These are phyloP conservation scores for Podospora bellae-mahoneyi DNA, from an alignment of 495 filamentous ascomycete species.

Conservation along the genomic window DNA sequence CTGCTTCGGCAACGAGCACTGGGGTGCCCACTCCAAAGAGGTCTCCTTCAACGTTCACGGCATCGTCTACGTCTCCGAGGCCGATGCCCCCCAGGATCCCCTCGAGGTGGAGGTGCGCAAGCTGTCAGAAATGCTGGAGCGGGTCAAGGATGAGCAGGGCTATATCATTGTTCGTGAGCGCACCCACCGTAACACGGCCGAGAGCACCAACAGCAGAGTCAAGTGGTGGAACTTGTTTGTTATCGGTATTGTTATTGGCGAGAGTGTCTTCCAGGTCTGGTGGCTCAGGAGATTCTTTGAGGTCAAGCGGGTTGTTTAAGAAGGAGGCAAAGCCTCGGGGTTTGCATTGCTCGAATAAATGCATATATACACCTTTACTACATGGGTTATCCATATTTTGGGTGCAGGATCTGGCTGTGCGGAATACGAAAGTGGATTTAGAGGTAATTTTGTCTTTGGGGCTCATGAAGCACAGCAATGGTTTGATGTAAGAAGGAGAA, in stretches of 20 bases:
- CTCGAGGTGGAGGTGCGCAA: conserved; percentile 86
- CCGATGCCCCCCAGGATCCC: conserved; percentile 79
- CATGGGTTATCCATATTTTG: conserved; percentile 6
- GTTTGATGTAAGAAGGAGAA: conserved; percentile 5
- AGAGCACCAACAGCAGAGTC: conserved; percentile 94
- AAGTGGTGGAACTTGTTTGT: conserved; percentile 99
- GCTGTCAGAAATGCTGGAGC: conserved; percentile 78
- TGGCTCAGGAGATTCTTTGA: conserved; percentile 99
- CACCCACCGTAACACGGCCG: conserved; percentile 94
- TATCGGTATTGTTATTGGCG: conserved; percentile 79
- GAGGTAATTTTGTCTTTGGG: conserved; percentile 12
- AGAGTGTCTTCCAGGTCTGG: conserved; percentile 98
- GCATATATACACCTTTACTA: conserved; percentile 8
- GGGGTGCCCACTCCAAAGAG: conserved; percentile 87
- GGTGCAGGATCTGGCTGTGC: conserved; percentile 10
- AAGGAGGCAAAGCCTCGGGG: not conserved
- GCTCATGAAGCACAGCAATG: conserved; percentile 15
- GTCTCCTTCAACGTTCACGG: conserved; percentile 99
- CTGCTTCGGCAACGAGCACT: conserved; percentile 99
- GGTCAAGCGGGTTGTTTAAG: conserved; percentile 45
- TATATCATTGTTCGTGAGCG: conserved; percentile 96
- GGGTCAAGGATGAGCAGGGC: conserved; percentile 95
- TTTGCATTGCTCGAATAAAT: not conserved
- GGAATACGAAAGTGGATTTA: conserved; percentile 12
- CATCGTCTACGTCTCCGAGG: conserved; percentile 93